Evolutionary conservation across 2,329 filamentous ascomycete genomes (phyloP), one percentile per base, ranked within the genome.

Genomic region (Karstenula rhodostoma): DNA sequence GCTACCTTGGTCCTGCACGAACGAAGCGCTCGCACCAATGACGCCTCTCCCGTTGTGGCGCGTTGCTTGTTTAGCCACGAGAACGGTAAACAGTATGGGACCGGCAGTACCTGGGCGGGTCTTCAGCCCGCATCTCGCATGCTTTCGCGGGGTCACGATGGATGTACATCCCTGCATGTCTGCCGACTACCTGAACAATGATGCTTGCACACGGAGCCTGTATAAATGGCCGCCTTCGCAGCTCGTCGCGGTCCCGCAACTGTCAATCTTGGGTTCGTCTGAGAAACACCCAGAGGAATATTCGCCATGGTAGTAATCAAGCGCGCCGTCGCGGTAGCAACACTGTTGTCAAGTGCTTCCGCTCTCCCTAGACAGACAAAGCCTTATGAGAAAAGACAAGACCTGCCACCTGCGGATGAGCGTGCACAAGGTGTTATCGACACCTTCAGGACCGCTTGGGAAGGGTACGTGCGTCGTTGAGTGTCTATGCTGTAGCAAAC

Each of bases 401-500:
- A 63, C 35, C 13, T 51, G 1, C 58, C 60, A 1, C 37, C 43
- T 15, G 55, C 56, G n/a, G 52, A 50, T 37, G 57, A 69, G n/a
- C 66, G 74, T 35, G 71, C 76, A 5, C 70, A 74, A 54, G 74
- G 71, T 13, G 76, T 79, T 15, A 67, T 76, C 15, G 69, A 75
- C 15, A 65, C 67, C 8, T 79, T 79, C 56, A 67, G 65, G 19
- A 62, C 70, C 23, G 74, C 76, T 19, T 79, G 76, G 76, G 67
- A 71, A 8, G 77, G 76, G 17, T 94, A 40, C 5, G 37, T 40
- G 37, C 37, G n/a, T n/a, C 17, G 2, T 40, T 7, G 37, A 40
- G 17, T n/a, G 7, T 19, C 4, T 19, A 1, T 15, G 7, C 17
- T 19, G 37, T 9, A 40, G 37, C 1, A 40, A 17, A 40, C n/a